A percentile compares a stretch with the other conserved stretches of the same genome.
These are phyloP conservation scores for Cryphonectria parasitica DNA, from an alignment of 2,329 filamentous ascomycete species.

Conservation along the genomic window DNA sequence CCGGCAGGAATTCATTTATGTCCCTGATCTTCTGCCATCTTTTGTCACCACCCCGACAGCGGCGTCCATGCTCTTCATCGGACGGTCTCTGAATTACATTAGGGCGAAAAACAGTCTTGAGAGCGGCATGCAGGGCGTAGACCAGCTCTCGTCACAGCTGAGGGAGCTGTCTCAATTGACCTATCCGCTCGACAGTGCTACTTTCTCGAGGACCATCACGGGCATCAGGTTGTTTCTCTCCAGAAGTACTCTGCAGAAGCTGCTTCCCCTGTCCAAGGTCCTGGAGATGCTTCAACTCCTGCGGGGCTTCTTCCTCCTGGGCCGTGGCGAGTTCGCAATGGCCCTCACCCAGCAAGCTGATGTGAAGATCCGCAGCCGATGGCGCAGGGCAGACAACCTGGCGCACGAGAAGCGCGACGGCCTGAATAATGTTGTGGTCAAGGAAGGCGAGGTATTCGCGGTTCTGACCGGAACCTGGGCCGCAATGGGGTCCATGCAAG, in stretches of 20 bases:
- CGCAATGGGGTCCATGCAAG: constrained; percentile 74
- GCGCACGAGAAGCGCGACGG: constrained; percentile 61
- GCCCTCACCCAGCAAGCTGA: constrained; percentile 86
- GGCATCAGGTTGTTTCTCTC: constrained; percentile 82
- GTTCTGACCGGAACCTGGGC: constrained; percentile 80
- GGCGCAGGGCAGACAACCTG: constrained; percentile 65
- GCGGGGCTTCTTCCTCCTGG: constrained; percentile 84
- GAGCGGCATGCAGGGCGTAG: constrained; percentile 53
- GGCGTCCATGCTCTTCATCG: constrained; percentile 86
- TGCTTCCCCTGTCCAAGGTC: constrained; percentile 78
- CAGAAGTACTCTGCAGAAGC: constrained; percentile 78
- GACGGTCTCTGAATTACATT: constrained; percentile 85
- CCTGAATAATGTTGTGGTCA: constrained; percentile 69
- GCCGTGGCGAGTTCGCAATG: constrained; percentile 88
- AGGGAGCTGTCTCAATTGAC: constrained; percentile 68
- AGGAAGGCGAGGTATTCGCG: constrained; percentile 83
- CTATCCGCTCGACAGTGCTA: constrained; percentile 74
- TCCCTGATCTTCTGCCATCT: constrained; percentile 68
- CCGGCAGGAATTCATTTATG: constrained; percentile 60
- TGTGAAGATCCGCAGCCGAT: constrained; percentile 73
- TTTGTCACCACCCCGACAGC: constrained; percentile 79
- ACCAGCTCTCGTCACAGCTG: constrained; percentile 70
- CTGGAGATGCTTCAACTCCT: constrained; percentile 77
- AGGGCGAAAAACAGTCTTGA: constrained; percentile 57
- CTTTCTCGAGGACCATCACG: constrained; percentile 72